Evolutionary conservation across 1,284 basidiomycete species (phyloP).

Genomic region (Phlebopus sp.): DNA sequence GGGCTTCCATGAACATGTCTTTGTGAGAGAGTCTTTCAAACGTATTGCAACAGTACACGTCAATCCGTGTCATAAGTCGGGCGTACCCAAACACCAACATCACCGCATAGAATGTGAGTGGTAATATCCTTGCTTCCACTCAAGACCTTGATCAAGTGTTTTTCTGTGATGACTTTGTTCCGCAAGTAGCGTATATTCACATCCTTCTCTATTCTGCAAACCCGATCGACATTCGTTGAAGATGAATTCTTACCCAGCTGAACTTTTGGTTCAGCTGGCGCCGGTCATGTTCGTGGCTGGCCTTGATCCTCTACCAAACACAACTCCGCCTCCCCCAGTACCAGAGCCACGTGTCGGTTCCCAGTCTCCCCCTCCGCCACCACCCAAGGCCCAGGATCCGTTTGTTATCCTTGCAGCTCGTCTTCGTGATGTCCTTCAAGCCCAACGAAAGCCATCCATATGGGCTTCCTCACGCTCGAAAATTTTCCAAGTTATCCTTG

Average conservation of each 20-base stretch:
- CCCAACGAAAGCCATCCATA: slow-evolving; percentile 58
- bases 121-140: not conserved
- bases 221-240: not conserved
- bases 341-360: slow-evolving; percentile 12
- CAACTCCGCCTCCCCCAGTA: slow-evolving; percentile 14
- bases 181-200: not conserved
- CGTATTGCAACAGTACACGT: too few species aligned
- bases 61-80: not conserved
- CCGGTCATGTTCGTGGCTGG: slow-evolving; percentile 95
- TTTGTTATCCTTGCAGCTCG: slow-evolving; percentile 54
- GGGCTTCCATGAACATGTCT: too few species aligned
- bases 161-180: not conserved
- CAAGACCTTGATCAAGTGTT: not conserved
- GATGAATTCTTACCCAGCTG: slow-evolving; percentile 90
- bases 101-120: not conserved
- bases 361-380: slow-evolving; percentile 28
- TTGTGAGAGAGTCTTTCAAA: too few species aligned
- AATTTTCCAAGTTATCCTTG: slow-evolving; percentile 77
- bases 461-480: slow-evolving; percentile 66
- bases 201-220: not conserved
- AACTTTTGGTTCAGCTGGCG: slow-evolving; percentile 79
- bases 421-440: slow-evolving; percentile 61
- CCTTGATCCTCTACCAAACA: slow-evolving; percentile 43
- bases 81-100: not conserved
- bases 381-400: slow-evolving; percentile 46